Conservation (phyloP, 164 flowering plant species). For the Brasenia schreberi region DNA sequence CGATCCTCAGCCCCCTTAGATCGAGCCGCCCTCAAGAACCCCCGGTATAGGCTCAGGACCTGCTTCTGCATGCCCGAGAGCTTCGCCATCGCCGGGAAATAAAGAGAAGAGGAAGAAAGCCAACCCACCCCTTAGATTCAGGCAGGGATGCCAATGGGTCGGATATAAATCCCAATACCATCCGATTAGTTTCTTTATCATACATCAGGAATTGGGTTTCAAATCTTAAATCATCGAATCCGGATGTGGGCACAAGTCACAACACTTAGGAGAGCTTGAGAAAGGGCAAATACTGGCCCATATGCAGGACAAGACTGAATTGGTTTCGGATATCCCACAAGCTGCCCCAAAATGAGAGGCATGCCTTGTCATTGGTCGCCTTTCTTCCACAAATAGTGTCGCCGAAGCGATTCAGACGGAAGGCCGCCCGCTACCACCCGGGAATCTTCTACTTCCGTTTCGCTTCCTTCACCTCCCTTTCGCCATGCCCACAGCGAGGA, state of each 20-base stretch:
- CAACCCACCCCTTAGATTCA: too few species aligned
- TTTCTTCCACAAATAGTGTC: not conserved
- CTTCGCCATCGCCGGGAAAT: slow-evolving; percentile 1
- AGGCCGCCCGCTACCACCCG: not conserved
- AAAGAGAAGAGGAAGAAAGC: too few species aligned
- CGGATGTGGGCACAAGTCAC: too few species aligned
- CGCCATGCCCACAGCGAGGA: not conserved
- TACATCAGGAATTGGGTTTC: too few species aligned
- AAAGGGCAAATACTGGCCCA: too few species aligned
- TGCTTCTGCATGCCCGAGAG: slow-evolving; percentile 14
- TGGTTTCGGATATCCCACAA: not conserved
- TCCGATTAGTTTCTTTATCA: too few species aligned
- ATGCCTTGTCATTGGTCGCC: not conserved
- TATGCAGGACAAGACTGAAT: not conserved
- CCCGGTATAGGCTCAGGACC: slow-evolving; percentile 10
- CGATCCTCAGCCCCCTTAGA: slow-evolving; percentile 6
- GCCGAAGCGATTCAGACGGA: not conserved
- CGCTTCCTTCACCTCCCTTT: too few species aligned
- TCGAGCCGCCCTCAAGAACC: slow-evolving; percentile 9
- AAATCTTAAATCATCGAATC: too few species aligned
- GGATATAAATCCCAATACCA: too few species aligned
- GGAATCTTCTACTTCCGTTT: not conserved
- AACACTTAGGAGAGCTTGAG: too few species aligned
- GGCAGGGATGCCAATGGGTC: too few species aligned
- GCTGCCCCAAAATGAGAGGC: not conserved